A percentile compares a stretch with the other conserved stretches of the same genome.
Evolutionary conservation across 306 rosid species (phyloP).

Genomic region (Nissolia schottii): DNA sequence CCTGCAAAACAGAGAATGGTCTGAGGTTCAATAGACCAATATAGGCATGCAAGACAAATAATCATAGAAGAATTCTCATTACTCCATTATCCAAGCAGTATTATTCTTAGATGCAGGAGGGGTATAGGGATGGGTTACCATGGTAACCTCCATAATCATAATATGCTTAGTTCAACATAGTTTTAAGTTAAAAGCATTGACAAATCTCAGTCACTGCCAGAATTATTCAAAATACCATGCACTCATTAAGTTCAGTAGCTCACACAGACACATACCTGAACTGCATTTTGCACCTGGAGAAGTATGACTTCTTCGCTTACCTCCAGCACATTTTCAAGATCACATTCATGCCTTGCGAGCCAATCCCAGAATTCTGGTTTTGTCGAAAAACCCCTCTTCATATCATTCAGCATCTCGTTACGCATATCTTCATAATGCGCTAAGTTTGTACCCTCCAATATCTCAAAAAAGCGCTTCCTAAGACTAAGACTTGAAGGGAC

Average conservation of each 20-base stretch:
- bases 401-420: conserved; percentile 54
- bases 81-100: not conserved
- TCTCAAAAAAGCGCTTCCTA: conserved; percentile 72
- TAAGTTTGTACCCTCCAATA: conserved; percentile 70
- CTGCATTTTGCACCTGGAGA: conserved; percentile 51
- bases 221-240: conserved; percentile 8
- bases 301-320: conserved; percentile 34
- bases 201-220: not conserved
- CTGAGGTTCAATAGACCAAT: conserved; percentile 19
- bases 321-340: conserved; percentile 32
- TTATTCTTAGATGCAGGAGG: not conserved
- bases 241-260: not conserved
- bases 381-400: conserved; percentile 66
- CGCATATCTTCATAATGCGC: conserved; percentile 59
- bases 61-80: not conserved
- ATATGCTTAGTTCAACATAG: not conserved
- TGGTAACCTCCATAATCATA: not conserved
- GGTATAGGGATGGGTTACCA: not conserved
- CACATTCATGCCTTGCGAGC: conserved; percentile 67
- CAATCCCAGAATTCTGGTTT: conserved; percentile 87
- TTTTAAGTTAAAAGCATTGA: not conserved
- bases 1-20: conserved; percentile 39
- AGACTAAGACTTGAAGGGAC: conserved; percentile 65
- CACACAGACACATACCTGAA: conserved; percentile 54
- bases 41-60: not conserved